Conservation (phyloP, 2,329 filamentous ascomycete genomes). For the Aaosphaeria pasadenensis region DNA sequence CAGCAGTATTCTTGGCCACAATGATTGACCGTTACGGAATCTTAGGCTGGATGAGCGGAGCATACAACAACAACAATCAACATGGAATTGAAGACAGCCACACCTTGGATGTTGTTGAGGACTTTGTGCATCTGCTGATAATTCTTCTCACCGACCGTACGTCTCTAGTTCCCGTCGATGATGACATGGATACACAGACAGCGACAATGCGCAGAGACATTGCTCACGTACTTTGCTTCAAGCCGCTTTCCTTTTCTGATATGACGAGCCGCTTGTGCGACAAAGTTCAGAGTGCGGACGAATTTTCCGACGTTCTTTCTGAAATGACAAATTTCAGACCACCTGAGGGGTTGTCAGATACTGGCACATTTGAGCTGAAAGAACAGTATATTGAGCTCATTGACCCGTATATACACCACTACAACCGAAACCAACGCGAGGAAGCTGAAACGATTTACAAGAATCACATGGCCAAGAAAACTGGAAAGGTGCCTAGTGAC, state of each 20-base stretch:
- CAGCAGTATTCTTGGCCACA: constrained; percentile 78
- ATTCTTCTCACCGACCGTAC: constrained; percentile 86
- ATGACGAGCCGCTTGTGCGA: constrained; percentile 83
- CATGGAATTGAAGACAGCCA: constrained; percentile 81
- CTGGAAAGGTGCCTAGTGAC: constrained; percentile 74
- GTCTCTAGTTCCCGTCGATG: constrained; percentile 67
- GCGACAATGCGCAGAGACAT: constrained; percentile 83
- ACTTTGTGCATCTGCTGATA: constrained; percentile 91
- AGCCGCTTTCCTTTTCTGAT: constrained; percentile 91
- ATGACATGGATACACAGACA: constrained; percentile 63
- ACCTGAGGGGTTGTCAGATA: constrained; percentile 87
- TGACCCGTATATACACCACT: constrained; percentile 94
- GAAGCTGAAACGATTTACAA: constrained; percentile 90
- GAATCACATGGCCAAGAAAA: constrained; percentile 81
- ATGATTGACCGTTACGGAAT: constrained; percentile 91
- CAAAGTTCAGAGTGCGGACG: constrained; percentile 82
- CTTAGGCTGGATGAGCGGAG: constrained; percentile 79
- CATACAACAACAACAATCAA: constrained; percentile 63
- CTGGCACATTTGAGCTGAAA: constrained; percentile 90
- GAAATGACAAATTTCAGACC: constrained; percentile 86
- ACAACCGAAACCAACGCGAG: constrained; percentile 94
- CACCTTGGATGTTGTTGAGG: constrained; percentile 89
- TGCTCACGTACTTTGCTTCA: constrained; percentile 92
- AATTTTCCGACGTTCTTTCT: constrained; percentile 79
- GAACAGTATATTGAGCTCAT: constrained; percentile 81